Base-by-base conservation (phyloP, 768 basidiomycete genomes). In the Rhodosporidiobolus sp. region DNA sequence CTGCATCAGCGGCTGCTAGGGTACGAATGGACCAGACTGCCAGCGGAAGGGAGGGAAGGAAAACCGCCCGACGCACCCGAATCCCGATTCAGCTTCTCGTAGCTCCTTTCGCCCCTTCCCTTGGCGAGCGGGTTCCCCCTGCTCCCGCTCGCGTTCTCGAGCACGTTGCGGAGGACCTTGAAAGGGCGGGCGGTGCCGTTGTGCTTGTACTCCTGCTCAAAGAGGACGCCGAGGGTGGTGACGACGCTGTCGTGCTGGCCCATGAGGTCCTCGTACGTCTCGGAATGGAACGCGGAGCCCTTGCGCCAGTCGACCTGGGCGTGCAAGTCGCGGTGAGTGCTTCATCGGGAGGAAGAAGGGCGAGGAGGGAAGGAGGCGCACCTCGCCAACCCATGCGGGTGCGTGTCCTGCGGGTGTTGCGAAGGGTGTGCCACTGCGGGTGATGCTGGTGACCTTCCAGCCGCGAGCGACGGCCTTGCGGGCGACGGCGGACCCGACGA, bases 401-500 rank as follows among this genome's bases (percentile, higher is more conserved):
- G 85, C 83, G 80, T 97, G 94, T 9, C 94, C 94, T 78, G 90
- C 93, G n/a, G 90, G 88, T 19, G 92, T 93, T 71, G 82, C 85
- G 81, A 90, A 96, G 10, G 95, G 91, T 68, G 81, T 85, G 46
- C 96, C 96, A 9, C 92, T 92, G 19, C 56, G 92, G 91, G 92
- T 94, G 78, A 99, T 86, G 81, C 92, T 94, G 12, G 89, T 89
- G 32, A 98, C 96, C 72, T 89, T 85, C 81, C 92, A 86, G 4
- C 95, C 95, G 61, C 87, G 87, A 50, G 88, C 85, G 30, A 97
- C 84, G 32, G 93, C 94, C n/a, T 88, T 86, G 78, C 86, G 89
- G 82, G 94, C 97, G 43, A 99, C 87, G 7, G 94, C 90, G 35
- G 96, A 97, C 63, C 96, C 95, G 78, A 99, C 88, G 83, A 96